These are phyloP conservation scores for Hydnomerulius pinastri DNA, from an alignment of 768 basidiomycete genomes.

Conservation along the genomic window DNA sequence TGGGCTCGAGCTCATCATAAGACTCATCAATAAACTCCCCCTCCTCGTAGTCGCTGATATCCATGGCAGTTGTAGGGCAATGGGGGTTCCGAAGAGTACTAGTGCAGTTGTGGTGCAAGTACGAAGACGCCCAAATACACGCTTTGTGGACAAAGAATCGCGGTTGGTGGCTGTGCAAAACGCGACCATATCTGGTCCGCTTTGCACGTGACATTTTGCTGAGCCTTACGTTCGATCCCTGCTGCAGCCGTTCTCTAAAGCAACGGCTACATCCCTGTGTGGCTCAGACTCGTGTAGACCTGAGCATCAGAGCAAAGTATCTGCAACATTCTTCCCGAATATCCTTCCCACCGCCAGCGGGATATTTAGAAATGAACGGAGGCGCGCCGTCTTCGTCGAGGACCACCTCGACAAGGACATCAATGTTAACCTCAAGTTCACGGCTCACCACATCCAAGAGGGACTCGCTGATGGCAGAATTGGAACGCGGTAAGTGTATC, in stretches of 20 bases:
- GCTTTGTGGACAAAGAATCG: no score
- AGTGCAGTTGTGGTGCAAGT: no score
- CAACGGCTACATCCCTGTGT: no score
- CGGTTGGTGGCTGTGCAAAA: no score
- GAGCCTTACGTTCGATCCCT: no score
- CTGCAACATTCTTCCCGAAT: no score
- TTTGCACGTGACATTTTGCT: no score
- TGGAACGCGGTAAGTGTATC: constrained; percentile 55
- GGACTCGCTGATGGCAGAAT: constrained; percentile 66
- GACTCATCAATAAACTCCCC: constrained; percentile 14
- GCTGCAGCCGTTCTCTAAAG: no score
- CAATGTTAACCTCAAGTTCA: background rate
- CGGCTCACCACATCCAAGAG: constrained; percentile 50
- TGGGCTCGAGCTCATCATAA: constrained; percentile 13
- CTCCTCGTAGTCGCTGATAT: constrained; percentile 24
- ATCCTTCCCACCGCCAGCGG: background rate
- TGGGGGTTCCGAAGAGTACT: no score
- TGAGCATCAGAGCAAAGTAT: no score
- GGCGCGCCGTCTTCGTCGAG: constrained; percentile 17
- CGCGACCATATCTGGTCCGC: no score
- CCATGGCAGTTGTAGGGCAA: constrained; percentile 10
- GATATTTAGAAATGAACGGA: constrained; percentile 9
- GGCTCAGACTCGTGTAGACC: no score
- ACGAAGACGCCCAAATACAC: background rate
- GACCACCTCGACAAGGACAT: constrained; percentile 9